A percentile compares a stretch with the other conserved stretches of the same genome.
Evolutionary conservation across 2,329 filamentous ascomycete species (phyloP).

Genomic region (Cladophialophora immunda): DNA sequence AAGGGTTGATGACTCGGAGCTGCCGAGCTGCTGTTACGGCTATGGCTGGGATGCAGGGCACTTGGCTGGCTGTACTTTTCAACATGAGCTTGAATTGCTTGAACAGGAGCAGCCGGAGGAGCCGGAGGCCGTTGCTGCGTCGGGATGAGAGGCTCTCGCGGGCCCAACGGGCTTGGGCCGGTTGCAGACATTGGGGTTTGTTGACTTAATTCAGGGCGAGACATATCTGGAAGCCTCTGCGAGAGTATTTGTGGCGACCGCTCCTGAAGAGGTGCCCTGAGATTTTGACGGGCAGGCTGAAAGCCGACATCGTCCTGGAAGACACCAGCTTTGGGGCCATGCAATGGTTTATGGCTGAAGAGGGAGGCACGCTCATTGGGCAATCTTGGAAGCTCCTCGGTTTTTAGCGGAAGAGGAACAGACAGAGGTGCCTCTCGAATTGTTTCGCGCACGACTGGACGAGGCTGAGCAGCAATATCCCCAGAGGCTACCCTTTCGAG

Average conservation of each 20-base stretch:
- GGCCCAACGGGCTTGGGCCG: slow-evolving; percentile 25
- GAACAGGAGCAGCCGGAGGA: slow-evolving; percentile 20
- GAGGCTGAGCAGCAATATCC: slow-evolving; percentile 34
- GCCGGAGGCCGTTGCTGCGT: slow-evolving; percentile 27
- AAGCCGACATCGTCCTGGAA: slow-evolving; percentile 53
- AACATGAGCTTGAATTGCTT: slow-evolving; percentile 27
- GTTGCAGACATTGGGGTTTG: slow-evolving; percentile 18
- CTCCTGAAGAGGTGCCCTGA: slow-evolving; percentile 48
- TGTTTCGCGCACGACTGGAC: slow-evolving; percentile 23
- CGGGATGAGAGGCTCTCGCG: slow-evolving; percentile 27
- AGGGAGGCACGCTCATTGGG: slow-evolving; percentile 44
- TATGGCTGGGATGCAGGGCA: slow-evolving; percentile 33
- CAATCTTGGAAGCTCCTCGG: slow-evolving; percentile 47
- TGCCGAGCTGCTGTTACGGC: slow-evolving; percentile 29
- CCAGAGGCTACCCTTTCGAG: slow-evolving; percentile 33
- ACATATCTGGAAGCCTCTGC: slow-evolving; percentile 31
- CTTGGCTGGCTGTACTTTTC: slow-evolving; percentile 30
- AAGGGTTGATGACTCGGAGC: slow-evolving; percentile 21
- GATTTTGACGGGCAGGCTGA: slow-evolving; percentile 43
- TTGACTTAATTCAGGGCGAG: slow-evolving; percentile 25
- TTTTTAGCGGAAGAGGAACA: slow-evolving; percentile 23
- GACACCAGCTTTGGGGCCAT: slow-evolving; percentile 55
- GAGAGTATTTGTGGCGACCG: slow-evolving; percentile 39
- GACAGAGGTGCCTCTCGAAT: slow-evolving; percentile 29
- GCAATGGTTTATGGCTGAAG: slow-evolving; percentile 44